phyloP scores from a whole-genome alignment of 306 rosid genomes.

The Canavalia ensiformis region DNA sequence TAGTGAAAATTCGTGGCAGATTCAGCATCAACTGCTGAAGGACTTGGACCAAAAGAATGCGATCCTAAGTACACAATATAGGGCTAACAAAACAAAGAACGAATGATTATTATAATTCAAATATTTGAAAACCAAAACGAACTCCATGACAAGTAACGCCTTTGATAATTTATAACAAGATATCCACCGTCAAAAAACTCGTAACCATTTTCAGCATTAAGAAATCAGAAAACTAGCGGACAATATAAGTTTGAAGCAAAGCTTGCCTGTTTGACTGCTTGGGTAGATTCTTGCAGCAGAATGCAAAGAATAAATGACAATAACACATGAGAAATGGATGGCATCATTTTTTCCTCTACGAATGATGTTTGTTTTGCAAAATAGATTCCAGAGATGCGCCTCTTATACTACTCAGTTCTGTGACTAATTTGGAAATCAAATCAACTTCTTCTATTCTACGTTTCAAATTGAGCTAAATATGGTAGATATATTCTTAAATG shows the following conservation, averaged over 20 bases:
- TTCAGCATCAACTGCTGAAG: conserved; percentile 39
- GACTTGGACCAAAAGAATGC: conserved; percentile 51
- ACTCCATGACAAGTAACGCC: not conserved
- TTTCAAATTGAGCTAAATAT: no score
- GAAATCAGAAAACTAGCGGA: not conserved
- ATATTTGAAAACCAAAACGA: not conserved
- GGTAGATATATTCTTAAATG: no score
- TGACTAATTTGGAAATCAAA: not conserved
- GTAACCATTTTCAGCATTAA: not conserved
- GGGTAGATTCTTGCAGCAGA: conserved; percentile 44
- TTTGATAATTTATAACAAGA: not conserved
- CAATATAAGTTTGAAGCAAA: not conserved
- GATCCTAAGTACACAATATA: conserved; percentile 82
- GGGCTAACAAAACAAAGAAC: conserved; percentile 51
- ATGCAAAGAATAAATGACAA: conserved; percentile 46
- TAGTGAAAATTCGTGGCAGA: conserved; percentile 56
- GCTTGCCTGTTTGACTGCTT: conserved; percentile 60
- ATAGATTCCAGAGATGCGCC: not conserved
- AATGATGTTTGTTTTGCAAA: not conserved
- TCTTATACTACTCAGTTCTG: conserved; percentile 15
- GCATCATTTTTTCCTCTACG: conserved; percentile 44
- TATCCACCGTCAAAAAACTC: not conserved
- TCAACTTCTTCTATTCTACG: not conserved
- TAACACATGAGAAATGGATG: conserved; percentile 26
- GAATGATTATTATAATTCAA: not conserved